Conservation (phyloP, 805 yeast species). For the Candida incommunis region DNA sequence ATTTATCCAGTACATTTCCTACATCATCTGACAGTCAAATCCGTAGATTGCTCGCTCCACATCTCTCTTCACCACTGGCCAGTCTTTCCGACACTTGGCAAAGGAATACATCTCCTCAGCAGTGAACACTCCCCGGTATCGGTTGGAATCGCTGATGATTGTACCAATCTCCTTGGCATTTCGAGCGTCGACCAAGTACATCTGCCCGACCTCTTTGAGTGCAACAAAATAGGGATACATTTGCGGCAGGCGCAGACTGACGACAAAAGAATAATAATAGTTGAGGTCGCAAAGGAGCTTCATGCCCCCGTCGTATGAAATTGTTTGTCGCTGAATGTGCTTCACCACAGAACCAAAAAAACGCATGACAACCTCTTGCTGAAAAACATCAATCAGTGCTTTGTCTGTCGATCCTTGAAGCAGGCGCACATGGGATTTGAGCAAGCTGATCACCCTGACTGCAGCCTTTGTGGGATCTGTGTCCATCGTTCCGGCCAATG, state of each 20-base stretch:
- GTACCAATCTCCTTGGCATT: conserved; percentile 78
- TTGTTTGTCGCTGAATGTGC: conserved; percentile 54
- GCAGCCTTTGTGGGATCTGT: conserved; percentile 55
- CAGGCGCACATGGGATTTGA: conserved; percentile 58
- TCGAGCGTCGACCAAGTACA: conserved; percentile 55
- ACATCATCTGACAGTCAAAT: conserved; percentile 33
- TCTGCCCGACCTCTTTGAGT: conserved; percentile 70
- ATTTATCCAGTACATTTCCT: no score
- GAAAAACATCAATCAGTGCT: conserved; percentile 78
- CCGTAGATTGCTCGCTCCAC: conserved; percentile 97
- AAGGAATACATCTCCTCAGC: conserved; percentile 93
- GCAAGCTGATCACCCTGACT: conserved; percentile 38
- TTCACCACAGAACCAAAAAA: conserved; percentile 66
- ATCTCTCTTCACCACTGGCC: conserved; percentile 60
- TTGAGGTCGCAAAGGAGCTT: conserved; percentile 73
- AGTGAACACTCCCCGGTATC: conserved; percentile 77
- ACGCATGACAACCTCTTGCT: conserved; percentile 85
- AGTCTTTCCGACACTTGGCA: conserved; percentile 76
- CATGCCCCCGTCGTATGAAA: conserved; percentile 74
- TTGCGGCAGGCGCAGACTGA: conserved; percentile 33
- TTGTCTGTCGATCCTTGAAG: conserved; percentile 76
- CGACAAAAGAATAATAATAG: conserved; percentile 56
- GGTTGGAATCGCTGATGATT: conserved; percentile 65
- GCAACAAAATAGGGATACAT: conserved; percentile 67
- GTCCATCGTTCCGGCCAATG: conserved; percentile 10